Conservation (phyloP, 1,139 yeast genomes). For the Blastobotrys serpentis region DNA sequence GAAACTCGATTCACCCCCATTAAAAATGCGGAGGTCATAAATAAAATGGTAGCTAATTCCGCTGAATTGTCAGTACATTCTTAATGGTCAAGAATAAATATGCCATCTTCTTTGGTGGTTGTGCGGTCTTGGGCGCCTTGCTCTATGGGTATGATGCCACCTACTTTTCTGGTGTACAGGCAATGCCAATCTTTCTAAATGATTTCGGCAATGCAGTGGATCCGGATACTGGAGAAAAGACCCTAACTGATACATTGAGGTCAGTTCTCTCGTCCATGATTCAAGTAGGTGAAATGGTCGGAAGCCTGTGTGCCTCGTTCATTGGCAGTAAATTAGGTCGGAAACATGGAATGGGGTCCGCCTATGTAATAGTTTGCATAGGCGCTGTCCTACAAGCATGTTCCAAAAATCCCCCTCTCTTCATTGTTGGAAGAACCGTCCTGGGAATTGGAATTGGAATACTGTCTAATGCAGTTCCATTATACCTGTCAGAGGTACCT, state of each 20-base stretch:
- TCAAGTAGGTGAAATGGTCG: constrained; percentile 19
- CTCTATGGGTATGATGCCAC: constrained; percentile 18
- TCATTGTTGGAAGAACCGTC: constrained; percentile 16
- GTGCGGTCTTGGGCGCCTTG: constrained; percentile 5
- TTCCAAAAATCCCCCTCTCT: constrained; percentile 11
- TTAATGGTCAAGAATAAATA: neutral
- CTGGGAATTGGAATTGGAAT: constrained; percentile 16
- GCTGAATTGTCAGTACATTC: neutral
- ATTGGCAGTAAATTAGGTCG: constrained; percentile 13
- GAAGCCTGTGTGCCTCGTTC: constrained; percentile 18
- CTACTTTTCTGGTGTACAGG: constrained; percentile 15
- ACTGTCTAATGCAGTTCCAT: constrained; percentile 15
- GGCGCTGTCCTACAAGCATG: constrained; percentile 13
- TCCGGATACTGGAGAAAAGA: constrained; percentile 1
- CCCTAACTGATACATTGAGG: constrained; percentile 13
- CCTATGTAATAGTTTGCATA: constrained; percentile 11
- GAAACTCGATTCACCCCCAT: too few species aligned
- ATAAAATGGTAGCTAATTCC: neutral
- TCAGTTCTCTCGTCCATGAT: constrained; percentile 18
- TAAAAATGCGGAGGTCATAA: neutral
- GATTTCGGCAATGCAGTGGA: constrained; percentile 18
- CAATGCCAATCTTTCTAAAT: constrained; percentile 18
- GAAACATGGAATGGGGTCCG: constrained; percentile 14
- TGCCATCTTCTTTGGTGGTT: neutral
- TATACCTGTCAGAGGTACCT: constrained; percentile 14